phyloP scores from a whole-genome alignment of 176 grass and related monocot genomes.

The sorghum (Sorghum bicolor) region DNA sequence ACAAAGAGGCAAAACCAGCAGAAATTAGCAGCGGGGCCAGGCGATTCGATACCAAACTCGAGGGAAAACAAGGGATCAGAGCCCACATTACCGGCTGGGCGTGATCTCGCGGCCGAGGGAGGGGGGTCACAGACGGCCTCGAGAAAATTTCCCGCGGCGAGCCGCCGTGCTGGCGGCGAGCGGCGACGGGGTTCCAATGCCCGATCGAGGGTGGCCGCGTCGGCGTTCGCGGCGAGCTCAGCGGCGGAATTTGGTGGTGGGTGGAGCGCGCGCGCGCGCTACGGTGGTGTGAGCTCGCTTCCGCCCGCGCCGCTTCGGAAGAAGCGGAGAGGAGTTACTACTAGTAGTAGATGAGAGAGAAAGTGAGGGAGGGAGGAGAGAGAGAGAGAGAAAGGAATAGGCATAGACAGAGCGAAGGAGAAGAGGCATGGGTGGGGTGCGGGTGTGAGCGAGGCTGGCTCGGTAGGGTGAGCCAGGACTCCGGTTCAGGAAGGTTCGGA shows the following conservation, averaged over 20 bases:
- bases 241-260: not conserved
- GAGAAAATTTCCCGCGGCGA: not conserved
- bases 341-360: conserved; percentile 5
- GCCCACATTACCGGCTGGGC: conserved; percentile 62
- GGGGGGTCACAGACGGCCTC: not conserved
- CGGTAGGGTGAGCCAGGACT: conserved; percentile 24
- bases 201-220: conserved; percentile 1
- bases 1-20: not conserved
- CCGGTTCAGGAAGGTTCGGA: conserved; percentile 43
- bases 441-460: conserved; percentile 34
- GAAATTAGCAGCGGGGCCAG: conserved; percentile 7
- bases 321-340: not conserved
- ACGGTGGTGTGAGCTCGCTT: not conserved
- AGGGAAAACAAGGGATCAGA: conserved; percentile 32
- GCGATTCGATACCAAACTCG: conserved; percentile 6
- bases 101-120: conserved; percentile 7
- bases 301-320: conserved; percentile 38
- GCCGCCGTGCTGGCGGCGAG: conserved; percentile 20
- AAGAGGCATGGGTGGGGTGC: not conserved
- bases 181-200: conserved; percentile 31
- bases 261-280: not conserved
- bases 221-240: not conserved
- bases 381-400: not conserved
- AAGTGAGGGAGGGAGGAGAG: not conserved
- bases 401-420: not conserved